These are phyloP conservation scores for Acacia confusa DNA, from an alignment of 306 rosid genomes.

Conservation along the genomic window DNA sequence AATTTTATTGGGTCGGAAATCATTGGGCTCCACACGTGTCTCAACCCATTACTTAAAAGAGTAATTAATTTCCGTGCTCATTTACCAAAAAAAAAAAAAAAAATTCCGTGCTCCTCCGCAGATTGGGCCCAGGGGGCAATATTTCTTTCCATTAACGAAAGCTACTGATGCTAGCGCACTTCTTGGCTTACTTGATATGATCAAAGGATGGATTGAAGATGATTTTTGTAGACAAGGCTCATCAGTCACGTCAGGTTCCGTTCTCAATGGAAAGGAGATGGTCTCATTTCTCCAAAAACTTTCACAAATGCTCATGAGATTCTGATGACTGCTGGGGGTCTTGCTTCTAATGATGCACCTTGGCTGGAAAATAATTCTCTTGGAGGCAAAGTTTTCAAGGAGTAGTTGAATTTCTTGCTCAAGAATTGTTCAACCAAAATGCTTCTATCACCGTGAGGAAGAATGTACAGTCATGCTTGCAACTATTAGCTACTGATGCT, in stretches of 20 bases:
- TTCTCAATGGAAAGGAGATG: conserved; percentile 82
- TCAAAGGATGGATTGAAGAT: conserved; percentile 96
- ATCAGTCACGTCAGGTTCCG: conserved; percentile 60
- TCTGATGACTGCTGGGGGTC: too few relatives aligned
- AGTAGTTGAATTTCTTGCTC: conserved; percentile 89
- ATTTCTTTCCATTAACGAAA: too few relatives aligned
- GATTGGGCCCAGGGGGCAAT: too few relatives aligned
- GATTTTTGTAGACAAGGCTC: conserved; percentile 79
- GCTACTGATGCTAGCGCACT: conserved; percentile 92
- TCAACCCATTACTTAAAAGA: too few relatives aligned
- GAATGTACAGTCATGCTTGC: conserved; percentile 94
- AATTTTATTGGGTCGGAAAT: too few relatives aligned
- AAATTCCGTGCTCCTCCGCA: too few relatives aligned
- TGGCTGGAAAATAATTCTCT: too few relatives aligned
- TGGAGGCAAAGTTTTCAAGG: conserved; percentile 90
- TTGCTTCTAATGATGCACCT: too few relatives aligned
- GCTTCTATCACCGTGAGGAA: conserved; percentile 93
- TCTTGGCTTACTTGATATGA: conserved; percentile 92
- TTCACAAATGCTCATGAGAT: too few relatives aligned
- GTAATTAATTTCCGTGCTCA: too few relatives aligned
- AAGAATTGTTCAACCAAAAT: conserved; percentile 91
- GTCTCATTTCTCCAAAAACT: conserved; percentile 95
- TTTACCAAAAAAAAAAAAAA: too few relatives aligned
- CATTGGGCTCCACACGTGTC: too few relatives aligned
- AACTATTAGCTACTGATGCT: conserved; percentile 92